These are phyloP conservation scores for Suillus americanus DNA, from an alignment of 768 basidiomycete genomes.

Conservation along the genomic window DNA sequence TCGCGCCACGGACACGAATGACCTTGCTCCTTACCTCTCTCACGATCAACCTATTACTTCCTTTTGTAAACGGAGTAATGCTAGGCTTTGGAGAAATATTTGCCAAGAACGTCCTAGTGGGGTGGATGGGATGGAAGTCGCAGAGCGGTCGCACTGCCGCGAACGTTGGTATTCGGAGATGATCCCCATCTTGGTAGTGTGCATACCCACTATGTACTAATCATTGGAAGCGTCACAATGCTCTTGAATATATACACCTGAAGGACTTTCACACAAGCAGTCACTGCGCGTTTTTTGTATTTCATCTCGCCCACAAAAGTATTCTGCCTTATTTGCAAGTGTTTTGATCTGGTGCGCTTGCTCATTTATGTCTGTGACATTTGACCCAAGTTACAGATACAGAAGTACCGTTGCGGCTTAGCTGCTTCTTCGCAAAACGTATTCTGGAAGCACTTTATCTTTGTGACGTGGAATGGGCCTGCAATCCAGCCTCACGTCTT, in stretches of 20 bases:
- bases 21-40: conserved; percentile 71
- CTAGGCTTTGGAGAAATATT: conserved; percentile 95
- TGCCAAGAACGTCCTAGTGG: conserved; percentile 71
- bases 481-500: not conserved
- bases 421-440: not conserved
- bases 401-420: not conserved
- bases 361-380: not conserved
- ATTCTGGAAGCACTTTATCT: not conserved
- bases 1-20: conserved; percentile 53
- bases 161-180: conserved; percentile 26
- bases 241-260: not conserved
- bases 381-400: not conserved
- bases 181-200: conserved; percentile 1
- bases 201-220: not conserved
- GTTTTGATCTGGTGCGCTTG: not conserved
- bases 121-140: conserved; percentile 46
- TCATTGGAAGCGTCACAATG: not conserved
- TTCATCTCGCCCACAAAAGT: not conserved
- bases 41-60: conserved; percentile 81
- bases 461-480: not conserved
- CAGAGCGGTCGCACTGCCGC: conserved; percentile 24
- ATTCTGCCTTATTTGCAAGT: not conserved
- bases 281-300: not conserved
- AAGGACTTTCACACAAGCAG: not conserved
- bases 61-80: conserved; percentile 95